Percentiles rank a stretch among this genome's conserved stretches.
Evolutionary conservation across 768 basidiomycete species (phyloP).

Genomic region (Solioccasus polychromus): DNA sequence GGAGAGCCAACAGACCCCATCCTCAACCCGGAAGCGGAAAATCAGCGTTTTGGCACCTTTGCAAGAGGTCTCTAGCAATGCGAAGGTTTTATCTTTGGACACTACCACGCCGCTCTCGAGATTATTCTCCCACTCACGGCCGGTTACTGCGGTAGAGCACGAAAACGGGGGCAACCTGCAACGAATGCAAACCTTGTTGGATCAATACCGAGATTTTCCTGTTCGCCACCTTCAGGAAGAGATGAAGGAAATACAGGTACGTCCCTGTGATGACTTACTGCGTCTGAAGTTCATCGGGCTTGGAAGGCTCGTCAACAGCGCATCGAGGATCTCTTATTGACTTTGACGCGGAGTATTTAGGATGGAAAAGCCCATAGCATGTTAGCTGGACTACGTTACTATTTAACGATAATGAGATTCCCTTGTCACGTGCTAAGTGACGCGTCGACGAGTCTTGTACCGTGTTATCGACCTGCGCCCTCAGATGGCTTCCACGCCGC

Average conservation of each 20-base stretch:
- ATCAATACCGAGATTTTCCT: slow-evolving; percentile 62
- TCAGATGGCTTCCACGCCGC: slow-evolving; percentile 46
- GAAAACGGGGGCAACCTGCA: slow-evolving; percentile 43
- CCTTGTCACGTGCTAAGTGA: slow-evolving; percentile 18
- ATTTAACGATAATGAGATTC: not conserved
- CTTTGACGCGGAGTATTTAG: slow-evolving; percentile 66
- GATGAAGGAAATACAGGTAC: slow-evolving; percentile 79
- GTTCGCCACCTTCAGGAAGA: slow-evolving; percentile 69
- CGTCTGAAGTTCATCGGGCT: slow-evolving; percentile 1
- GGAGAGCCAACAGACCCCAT: slow-evolving; percentile 11
- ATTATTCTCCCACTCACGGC: slow-evolving; percentile 26
- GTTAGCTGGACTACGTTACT: not conserved
- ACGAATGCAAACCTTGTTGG: slow-evolving; percentile 59
- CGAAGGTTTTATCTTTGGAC: slow-evolving; percentile 29
- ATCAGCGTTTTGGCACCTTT: slow-evolving; percentile 25
- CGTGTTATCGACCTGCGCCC: not conserved
- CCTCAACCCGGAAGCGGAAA: slow-evolving; percentile 22
- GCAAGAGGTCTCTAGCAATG: slow-evolving; percentile 28
- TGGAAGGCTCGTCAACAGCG: slow-evolving; percentile 69
- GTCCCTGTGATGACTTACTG: slow-evolving; percentile 11
- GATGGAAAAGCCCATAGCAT: slow-evolving; percentile 22
- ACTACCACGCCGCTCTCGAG: slow-evolving; percentile 25
- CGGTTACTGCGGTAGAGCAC: slow-evolving; percentile 23
- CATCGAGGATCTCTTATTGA: slow-evolving; percentile 69
- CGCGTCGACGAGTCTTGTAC: not conserved